phyloP scores from a whole-genome alignment of 2,329 filamentous ascomycete genomes.

The Hypoxylon sp. region DNA sequence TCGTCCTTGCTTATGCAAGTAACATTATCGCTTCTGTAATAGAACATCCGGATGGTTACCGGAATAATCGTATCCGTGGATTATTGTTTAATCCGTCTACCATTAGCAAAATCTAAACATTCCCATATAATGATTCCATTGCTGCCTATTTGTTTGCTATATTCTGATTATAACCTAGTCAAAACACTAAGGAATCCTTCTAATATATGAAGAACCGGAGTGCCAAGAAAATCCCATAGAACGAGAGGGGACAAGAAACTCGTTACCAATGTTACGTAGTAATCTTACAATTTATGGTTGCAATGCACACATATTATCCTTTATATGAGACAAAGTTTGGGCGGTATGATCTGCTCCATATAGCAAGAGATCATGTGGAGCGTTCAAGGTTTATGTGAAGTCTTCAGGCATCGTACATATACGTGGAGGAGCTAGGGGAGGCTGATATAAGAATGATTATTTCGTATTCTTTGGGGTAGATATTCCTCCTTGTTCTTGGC shows the following conservation, averaged over 20 bases:
- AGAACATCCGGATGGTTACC: background rate
- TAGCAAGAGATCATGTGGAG: background rate
- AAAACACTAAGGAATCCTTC: background rate
- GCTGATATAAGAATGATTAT: background rate
- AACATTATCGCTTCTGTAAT: background rate
- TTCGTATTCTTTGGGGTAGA: constrained; percentile 6
- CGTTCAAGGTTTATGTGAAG: background rate
- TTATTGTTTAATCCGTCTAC: background rate
- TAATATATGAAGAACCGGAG: background rate
- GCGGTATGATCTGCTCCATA: background rate
- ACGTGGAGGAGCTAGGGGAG: background rate
- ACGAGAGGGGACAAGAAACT: background rate
- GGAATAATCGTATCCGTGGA: background rate
- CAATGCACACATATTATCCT: background rate
- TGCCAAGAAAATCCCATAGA: background rate
- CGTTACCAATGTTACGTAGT: background rate
- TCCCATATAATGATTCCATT: background rate
- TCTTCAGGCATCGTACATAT: constrained; percentile 1
- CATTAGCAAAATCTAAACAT: background rate
- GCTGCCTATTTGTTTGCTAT: background rate
- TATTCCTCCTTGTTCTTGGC: constrained; percentile 8
- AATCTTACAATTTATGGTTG: background rate
- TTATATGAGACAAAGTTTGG: background rate
- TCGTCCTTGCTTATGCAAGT: background rate
- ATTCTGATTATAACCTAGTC: background rate